phyloP scores from a whole-genome alignment of 345 rosid species.

The Eucalyptus cloeziana region DNA sequence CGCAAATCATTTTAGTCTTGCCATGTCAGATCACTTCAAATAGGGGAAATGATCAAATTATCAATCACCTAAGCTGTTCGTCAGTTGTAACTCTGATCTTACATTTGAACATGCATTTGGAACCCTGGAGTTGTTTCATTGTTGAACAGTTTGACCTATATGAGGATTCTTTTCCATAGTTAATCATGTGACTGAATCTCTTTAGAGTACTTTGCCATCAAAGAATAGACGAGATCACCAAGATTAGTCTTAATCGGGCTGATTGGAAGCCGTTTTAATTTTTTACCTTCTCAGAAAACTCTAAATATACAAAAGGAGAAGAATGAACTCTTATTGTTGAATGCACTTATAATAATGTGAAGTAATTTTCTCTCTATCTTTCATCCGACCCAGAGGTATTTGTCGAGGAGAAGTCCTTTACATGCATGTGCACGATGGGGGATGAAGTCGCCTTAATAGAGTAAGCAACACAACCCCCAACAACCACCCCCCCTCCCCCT shows the following conservation, averaged over 20 bases:
- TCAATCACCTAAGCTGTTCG: not conserved
- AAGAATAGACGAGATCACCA: not conserved
- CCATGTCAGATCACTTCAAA: not conserved
- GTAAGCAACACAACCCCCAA: constrained; percentile 29
- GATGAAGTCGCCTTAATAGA: constrained; percentile 65
- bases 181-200: not conserved
- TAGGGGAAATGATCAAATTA: not conserved
- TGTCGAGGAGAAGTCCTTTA: constrained; percentile 73
- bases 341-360: not conserved
- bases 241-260: not conserved
- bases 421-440: constrained; percentile 64
- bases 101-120: not conserved
- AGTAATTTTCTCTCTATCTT: not conserved
- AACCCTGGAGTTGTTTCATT: not conserved
- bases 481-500: not conserved
- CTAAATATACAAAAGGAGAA: not conserved
- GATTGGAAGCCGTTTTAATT: not conserved
- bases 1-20: not conserved
- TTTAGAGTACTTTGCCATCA: not conserved
- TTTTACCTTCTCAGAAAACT: not conserved
- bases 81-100: not conserved
- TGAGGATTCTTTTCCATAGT: not conserved
- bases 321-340: not conserved
- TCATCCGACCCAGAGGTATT: constrained; percentile 46
- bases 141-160: not conserved